Conservation (phyloP, 1,284 basidiomycete species). For the Microbotryomycetes sp. region DNA sequence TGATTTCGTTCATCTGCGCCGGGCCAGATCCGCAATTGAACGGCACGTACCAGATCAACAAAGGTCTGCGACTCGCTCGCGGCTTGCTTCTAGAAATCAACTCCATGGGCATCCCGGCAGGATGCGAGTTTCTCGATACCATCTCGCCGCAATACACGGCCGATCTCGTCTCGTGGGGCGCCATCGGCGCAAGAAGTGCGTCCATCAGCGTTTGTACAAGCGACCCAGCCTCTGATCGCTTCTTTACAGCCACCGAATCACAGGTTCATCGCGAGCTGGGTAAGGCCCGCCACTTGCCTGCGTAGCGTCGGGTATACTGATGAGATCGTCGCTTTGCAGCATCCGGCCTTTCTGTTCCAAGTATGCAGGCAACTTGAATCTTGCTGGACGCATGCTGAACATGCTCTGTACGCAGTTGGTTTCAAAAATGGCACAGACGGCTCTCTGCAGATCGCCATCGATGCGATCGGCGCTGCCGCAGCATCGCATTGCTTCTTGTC, state of each 20-base stretch:
- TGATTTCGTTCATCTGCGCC: background rate
- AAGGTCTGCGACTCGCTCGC: slow-evolving; percentile 84
- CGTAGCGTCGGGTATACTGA: too few species aligned
- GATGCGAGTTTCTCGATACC: slow-evolving; percentile 53
- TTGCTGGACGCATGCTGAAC: background rate
- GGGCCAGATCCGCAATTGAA: slow-evolving; percentile 66
- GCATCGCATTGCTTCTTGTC: slow-evolving; percentile 84
- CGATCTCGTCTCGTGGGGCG: slow-evolving; percentile 93
- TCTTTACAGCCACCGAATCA: slow-evolving; percentile 66
- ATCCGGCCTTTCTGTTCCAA: slow-evolving; percentile 31
- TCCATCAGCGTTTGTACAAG: background rate
- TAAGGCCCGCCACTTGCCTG: too few species aligned
- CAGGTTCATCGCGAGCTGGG: slow-evolving; percentile 70
- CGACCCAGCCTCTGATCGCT: background rate
- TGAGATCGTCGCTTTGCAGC: too few species aligned
- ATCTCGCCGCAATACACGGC: slow-evolving; percentile 91
- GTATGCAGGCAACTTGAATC: background rate
- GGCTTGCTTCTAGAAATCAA: slow-evolving; percentile 73
- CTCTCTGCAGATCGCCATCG: slow-evolving; percentile 45
- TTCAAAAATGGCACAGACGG: slow-evolving; percentile 55
- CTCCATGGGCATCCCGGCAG: slow-evolving; percentile 42
- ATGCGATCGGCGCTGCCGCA: slow-evolving; percentile 81
- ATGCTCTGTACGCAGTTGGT: slow-evolving; percentile 73
- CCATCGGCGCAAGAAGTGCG: slow-evolving; percentile 76
- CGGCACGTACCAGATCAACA: slow-evolving; percentile 82